Percentiles rank a stretch among this genome's conserved stretches.
Evolutionary conservation across 2,329 filamentous ascomycete genomes (phyloP).

Genomic region (Cyanodermella asteris): DNA sequence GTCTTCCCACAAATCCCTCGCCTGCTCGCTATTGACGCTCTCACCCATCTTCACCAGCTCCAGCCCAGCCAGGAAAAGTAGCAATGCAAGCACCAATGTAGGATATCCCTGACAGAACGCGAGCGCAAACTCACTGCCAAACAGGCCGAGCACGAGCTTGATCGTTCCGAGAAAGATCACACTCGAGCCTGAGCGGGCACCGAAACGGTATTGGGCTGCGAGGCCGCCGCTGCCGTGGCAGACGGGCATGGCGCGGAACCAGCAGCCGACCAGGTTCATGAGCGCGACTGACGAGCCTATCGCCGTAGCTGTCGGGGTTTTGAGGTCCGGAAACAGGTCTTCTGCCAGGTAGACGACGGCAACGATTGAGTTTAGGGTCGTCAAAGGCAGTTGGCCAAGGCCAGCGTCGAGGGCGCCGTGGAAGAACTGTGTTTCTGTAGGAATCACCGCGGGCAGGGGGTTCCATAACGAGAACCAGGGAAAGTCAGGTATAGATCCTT

Average conservation of each 20-base stretch:
- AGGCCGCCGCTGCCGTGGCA: conserved; percentile 85
- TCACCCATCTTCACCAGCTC: conserved; percentile 74
- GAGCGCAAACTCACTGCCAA: conserved; percentile 55
- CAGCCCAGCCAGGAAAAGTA: conserved; percentile 74
- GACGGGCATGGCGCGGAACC: conserved; percentile 88
- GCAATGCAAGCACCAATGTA: conserved; percentile 54
- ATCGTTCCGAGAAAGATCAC: conserved; percentile 56
- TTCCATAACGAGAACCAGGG: conserved; percentile 38
- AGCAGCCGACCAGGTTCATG: conserved; percentile 72
- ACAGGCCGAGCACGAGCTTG: conserved; percentile 55
- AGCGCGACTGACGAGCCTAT: conserved; percentile 60
- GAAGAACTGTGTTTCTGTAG: conserved; percentile 24
- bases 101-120: conserved; percentile 52
- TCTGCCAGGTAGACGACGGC: conserved; percentile 60
- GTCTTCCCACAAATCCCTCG: conserved; percentile 31
- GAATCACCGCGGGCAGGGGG: conserved; percentile 31
- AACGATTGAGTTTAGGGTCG: conserved; percentile 78
- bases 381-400: conserved; percentile 72
- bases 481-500: no score
- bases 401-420: conserved; percentile 42
- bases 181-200: conserved; percentile 67
- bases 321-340: conserved; percentile 51
- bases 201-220: conserved; percentile 79
- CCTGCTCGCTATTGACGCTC: conserved; percentile 54
- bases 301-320: conserved; percentile 48